Evolutionary conservation across 2,329 filamentous ascomycete species (phyloP).

Genomic region (Aphanocladium album): DNA sequence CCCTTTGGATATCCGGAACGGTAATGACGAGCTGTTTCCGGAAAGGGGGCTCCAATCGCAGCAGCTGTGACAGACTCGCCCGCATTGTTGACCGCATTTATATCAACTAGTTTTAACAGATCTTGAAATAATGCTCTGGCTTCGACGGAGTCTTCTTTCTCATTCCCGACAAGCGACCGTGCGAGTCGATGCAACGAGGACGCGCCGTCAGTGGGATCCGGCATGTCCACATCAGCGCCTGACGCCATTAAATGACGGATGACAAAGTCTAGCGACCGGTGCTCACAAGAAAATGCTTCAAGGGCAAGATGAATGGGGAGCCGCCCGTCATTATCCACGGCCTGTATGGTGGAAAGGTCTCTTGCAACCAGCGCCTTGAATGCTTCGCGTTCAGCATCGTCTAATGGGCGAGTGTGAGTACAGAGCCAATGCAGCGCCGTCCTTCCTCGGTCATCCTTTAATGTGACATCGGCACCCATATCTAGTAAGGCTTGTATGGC

Average conservation of each 20-base stretch:
- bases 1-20: not conserved
- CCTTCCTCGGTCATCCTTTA: not conserved
- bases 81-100: not conserved
- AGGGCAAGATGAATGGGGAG: not conserved
- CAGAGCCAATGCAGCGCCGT: constrained; percentile 1
- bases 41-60: not conserved
- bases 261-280: not conserved
- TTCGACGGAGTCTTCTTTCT: not conserved
- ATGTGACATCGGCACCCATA: not conserved
- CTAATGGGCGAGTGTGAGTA: not conserved
- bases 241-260: constrained; percentile 13
- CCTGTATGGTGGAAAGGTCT: not conserved
- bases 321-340: not conserved
- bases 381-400: not conserved
- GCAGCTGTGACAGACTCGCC: not conserved
- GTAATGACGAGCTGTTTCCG: not conserved
- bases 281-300: not conserved
- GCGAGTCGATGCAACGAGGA: constrained; percentile 14
- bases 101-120: not conserved
- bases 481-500: not conserved
- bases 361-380: not conserved
- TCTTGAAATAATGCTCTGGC: constrained; percentile 9
- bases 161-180: not conserved
- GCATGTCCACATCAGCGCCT: constrained; percentile 15
- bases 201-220: constrained; percentile 5